These are phyloP conservation scores for Sordariomycetes sp. DNA, from an alignment of 2,329 filamentous ascomycete genomes.

Conservation along the genomic window DNA sequence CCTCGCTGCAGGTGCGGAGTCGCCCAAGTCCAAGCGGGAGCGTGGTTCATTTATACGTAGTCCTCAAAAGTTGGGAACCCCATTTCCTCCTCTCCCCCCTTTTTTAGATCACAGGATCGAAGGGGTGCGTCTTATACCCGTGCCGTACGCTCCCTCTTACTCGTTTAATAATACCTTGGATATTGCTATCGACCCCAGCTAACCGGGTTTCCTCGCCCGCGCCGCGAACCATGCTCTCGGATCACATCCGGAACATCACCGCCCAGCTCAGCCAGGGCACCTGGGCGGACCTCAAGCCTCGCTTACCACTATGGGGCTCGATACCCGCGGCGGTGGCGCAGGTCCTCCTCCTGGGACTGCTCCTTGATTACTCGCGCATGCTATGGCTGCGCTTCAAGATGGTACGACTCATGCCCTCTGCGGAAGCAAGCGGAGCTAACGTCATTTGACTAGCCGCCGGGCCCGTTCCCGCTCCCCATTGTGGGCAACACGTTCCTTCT, in stretches of 20 bases:
- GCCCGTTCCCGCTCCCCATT: constrained; percentile 41
- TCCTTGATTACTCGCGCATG: constrained; percentile 36
- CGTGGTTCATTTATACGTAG: too few relatives aligned
- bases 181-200: too few relatives aligned
- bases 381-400: constrained; percentile 35
- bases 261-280: neutral
- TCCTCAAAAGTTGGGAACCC: too few relatives aligned
- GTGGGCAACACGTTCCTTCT: constrained; percentile 45
- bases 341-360: constrained; percentile 12
- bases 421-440: neutral
- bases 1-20: too few relatives aligned
- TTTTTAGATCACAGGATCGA: too few relatives aligned
- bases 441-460: constrained; percentile 39
- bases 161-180: too few relatives aligned
- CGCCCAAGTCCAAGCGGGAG: too few relatives aligned
- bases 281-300: neutral
- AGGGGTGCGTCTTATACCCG: too few relatives aligned
- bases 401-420: constrained; percentile 16
- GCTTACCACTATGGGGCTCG: neutral
- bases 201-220: too few relatives aligned
- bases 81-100: too few relatives aligned
- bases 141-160: too few relatives aligned
- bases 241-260: constrained; percentile 1
- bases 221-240: constrained; percentile 1
- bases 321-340: constrained; percentile 1